A percentile compares a stretch with the other conserved stretches of the same genome.
Conservation (phyloP, 345 rosid species). For the Cardamine occulta region DNA sequence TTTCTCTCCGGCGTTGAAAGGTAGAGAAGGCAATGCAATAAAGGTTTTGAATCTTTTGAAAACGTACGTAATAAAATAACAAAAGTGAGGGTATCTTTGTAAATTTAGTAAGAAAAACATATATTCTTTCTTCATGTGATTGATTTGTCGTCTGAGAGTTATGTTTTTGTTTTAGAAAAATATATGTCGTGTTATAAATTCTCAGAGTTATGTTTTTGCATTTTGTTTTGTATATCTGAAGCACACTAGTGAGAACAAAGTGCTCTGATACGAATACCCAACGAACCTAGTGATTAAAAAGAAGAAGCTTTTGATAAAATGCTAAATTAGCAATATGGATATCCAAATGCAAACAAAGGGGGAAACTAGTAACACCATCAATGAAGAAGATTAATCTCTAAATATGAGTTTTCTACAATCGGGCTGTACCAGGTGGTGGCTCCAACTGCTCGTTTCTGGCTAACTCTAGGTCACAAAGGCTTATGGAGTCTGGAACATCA, state of each 20-base stretch:
- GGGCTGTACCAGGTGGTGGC: conserved; percentile 7
- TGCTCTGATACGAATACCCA: not conserved
- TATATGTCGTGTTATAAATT: not conserved
- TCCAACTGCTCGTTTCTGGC: conserved; percentile 26
- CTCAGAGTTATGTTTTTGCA: not conserved
- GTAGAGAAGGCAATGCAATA: not conserved
- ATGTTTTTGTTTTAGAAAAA: not conserved
- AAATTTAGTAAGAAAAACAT: not conserved
- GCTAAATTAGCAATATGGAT: not conserved
- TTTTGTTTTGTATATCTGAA: not conserved
- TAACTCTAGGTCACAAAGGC: conserved; percentile 31
- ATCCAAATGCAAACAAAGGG: not conserved
- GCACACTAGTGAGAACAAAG: not conserved
- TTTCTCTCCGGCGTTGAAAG: conserved; percentile 26
- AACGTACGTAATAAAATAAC: not conserved
- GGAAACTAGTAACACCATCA: conserved; percentile 24
- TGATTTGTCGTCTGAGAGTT: not conserved
- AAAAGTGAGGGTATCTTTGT: not conserved
- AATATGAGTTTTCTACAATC: conserved; percentile 17
- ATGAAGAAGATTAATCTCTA: conserved; percentile 15
- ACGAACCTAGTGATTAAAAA: not conserved
- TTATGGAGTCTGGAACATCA: conserved; percentile 23
- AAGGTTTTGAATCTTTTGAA: not conserved
- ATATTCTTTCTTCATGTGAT: not conserved
- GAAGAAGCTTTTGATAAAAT: not conserved